Base-by-base conservation (phyloP, 495 filamentous ascomycete genomes). In the Echria macrotheca region DNA sequence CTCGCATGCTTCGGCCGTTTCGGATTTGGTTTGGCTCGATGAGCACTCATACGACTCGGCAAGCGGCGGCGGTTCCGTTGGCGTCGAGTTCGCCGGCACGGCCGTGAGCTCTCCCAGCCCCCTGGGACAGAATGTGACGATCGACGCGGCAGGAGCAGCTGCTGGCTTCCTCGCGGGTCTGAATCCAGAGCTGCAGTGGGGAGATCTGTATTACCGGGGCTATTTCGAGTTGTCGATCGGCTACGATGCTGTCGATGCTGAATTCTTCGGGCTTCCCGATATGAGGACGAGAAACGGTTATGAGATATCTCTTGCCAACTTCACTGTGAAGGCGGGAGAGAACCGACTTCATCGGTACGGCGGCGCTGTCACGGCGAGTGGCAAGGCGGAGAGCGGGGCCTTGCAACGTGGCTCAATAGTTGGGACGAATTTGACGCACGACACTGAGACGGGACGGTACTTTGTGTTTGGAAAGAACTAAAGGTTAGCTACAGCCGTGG, bases 21-120 rank as follows among this genome's bases (percentile, higher is more conserved):
- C 73, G 26, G 82, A 86, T 49, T 68, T 86, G n/a, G 78, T 75
- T 51, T 85, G 80, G 80, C 66, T 80, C 8, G 77, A 70, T 39
- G 70, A 75, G 45, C 64, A 76, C 37, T 59, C 67, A 0, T 85
- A 85, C 63, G 66, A 84, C 62, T 56, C 66, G 6, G 47, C 52
- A 7, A 82, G 79, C 1, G 83, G 83, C 11, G 63, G 56, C 7
- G 83, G 83, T 0, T 56, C 74, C 29, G 67, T 86, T 25, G 83
- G 81, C 22, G 81, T 85, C 38, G 83, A 86, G 58, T 82, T 86
- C 50, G 83, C 77, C 29, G 82, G 81, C 18, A 70, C 78, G 1
- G 81, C 80, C 2, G 82, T 86, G 33, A 71, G 69, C 28, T 80
- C 75, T 14, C 66, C 69, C 6, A 67, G 67, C 31, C 73, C 76